Evolutionary conservation across 495 filamentous ascomycete genomes (phyloP), one percentile per base, ranked within the genome.

Genomic region (Staphylotrichum longicolle): DNA sequence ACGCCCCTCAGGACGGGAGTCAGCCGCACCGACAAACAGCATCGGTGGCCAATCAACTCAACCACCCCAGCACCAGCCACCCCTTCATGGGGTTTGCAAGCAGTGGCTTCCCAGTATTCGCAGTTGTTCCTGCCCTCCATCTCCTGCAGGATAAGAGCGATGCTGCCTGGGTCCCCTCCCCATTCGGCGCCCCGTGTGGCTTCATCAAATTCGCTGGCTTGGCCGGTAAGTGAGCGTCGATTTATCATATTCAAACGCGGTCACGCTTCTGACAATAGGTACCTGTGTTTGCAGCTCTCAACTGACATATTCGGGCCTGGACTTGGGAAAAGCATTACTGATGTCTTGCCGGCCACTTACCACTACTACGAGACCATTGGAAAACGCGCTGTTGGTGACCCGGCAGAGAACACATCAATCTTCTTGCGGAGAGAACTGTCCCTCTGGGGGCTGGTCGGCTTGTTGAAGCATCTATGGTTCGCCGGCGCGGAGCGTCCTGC

Each of bases 401-500:
- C 62, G 51, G 51, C 51, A 27, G 57, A 55, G 7, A 56, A 64
- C 39, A 55, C 48, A 34, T 15, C 56, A 15, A 50, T 56, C 39
- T 64, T 64, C 52, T 40, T 64, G 39, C 9, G 11, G 57, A 61
- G 34, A 4, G 51, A 64, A 33, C 53, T 65, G 42, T 65, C 63
- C 27, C 58, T 65, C 59, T 54, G 50, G 11, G 46, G 30, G 12
- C 59, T 65, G 41, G 48, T 33, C 11, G 35, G 39, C n/a, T 34
- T 65, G 49, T 48, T 54, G 42, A 58, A 55, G 50, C 63, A 65
- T 41, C 59, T 65, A 27, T 65, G 63, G 63, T 53, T 65, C 50
- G 63, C 63, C 10, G 63, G 63, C 39, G 54, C 57, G 40, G 41
- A 30, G 40, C 63, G 46, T 41, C 63, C 63, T 11, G 58, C 63